Base-by-base conservation (phyloP, 805 yeast species). In the Cyberlindnera sargentensis region DNA sequence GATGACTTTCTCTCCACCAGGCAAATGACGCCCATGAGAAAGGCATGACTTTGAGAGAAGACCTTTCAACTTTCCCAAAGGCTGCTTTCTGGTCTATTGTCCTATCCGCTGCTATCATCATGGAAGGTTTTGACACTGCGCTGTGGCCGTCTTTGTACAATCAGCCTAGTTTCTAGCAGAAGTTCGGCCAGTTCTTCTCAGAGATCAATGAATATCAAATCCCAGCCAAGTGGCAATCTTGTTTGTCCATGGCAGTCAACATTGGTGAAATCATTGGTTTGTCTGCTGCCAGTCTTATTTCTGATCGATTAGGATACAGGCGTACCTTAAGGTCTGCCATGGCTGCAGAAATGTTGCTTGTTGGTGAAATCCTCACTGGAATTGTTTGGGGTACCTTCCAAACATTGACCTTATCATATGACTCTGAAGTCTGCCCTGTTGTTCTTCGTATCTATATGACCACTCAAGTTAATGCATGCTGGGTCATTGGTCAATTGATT, bases 371-470 rank as follows among this genome's bases (percentile, higher is more conserved):
- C 28, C 55, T 71, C 44, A 55, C 65, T 48, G 75, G 74, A 39
- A 41, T 72, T 30, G 64, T 67, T 20, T 64, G 72, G 66, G 78
- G 78, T 40, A 61, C 64, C 8, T 62, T 71, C 47, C 65, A 63
- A n/a, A 62, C 72, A 10, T 50, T 66, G 49, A 60, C 67, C 7
- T 62, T 65, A 1, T 54, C 72, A 5, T 72, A 71, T 49, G 66
- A 70, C 8, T 62, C 73, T 11, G 77, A 72, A 45, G 65, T 71
- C 7, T 54, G 66, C 43, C 76, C 75, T 5, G 55, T 69, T 38
- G 68, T 62, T 5, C 55, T 71, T 40, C 56, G 75, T 53, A 60
- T 67, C 40, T 61, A 67, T 43, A 57, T 67, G 47, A 64, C 72
- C 24, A 63, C 73, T 15, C 63, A 61, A 34, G 58, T 65, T 34